Conservation (phyloP, 1,284 basidiomycete genomes). For the Cryptococcus sp. region DNA sequence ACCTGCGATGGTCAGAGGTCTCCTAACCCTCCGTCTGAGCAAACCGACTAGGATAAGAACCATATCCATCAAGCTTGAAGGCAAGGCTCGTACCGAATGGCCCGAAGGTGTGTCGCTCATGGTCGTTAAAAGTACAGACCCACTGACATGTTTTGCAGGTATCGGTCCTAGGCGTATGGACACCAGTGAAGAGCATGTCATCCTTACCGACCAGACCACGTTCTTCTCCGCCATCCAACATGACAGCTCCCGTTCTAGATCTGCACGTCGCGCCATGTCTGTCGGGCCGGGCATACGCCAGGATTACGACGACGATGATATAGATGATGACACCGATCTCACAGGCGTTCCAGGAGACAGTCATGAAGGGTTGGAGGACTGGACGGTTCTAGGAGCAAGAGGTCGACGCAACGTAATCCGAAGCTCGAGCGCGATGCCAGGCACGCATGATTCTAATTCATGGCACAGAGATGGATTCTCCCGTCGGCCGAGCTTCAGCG, state of each 20-base stretch:
- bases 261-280: conserved; percentile 65
- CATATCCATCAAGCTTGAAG: conserved; percentile 77
- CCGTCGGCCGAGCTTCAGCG: conserved; percentile 24
- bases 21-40: conserved; percentile 74
- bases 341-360: conserved; percentile 11
- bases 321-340: conserved; percentile 54
- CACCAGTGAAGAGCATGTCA: conserved; percentile 73
- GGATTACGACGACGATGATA: conserved; percentile 47
- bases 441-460: conserved; percentile 25
- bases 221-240: conserved; percentile 65
- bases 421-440: conserved; percentile 42
- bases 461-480: conserved; percentile 34
- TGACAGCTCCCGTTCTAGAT: conserved; percentile 27
- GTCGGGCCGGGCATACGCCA: conserved; percentile 69
- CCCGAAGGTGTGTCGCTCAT: conserved; percentile 69
- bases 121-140: neutral
- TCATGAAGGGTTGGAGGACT: conserved; percentile 18
- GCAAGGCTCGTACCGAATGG: conserved; percentile 69
- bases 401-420: conserved; percentile 12
- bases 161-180: conserved; percentile 78
- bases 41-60: conserved; percentile 85
- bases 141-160: conserved; percentile 55
- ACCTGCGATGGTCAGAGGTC: conserved; percentile 81
- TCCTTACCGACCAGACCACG: conserved; percentile 71
- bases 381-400: conserved; percentile 15